These are phyloP conservation scores for Rasamsonia emersonii DNA, from an alignment of 2,329 filamentous ascomycete species.

Conservation along the genomic window DNA sequence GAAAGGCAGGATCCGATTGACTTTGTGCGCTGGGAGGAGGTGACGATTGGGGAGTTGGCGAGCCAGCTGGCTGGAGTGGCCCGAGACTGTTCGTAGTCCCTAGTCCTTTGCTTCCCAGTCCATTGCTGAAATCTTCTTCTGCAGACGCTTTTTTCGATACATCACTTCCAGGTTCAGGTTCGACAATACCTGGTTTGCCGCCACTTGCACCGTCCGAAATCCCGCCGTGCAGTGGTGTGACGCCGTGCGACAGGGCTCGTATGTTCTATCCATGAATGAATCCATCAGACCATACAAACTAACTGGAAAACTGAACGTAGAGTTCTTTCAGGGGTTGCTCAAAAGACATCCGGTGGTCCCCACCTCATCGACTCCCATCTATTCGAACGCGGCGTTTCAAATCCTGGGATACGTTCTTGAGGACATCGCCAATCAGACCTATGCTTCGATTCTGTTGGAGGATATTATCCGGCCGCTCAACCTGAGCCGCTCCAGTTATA, in stretches of 20 bases:
- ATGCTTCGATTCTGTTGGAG: constrained; percentile 25
- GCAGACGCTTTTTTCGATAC: no score
- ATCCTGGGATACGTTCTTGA: constrained; percentile 31
- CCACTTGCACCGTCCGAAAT: no score
- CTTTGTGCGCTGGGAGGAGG: constrained; percentile 22
- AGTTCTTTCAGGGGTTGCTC: constrained; percentile 27
- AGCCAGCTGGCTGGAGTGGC: constrained; percentile 29
- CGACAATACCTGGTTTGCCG: no score
- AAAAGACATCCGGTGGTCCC: constrained; percentile 23
- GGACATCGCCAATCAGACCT: constrained; percentile 30
- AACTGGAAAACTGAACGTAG: no score
- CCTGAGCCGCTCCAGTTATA: constrained; percentile 27
- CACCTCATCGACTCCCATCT: constrained; percentile 22
- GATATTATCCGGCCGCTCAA: constrained; percentile 31
- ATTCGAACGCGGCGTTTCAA: constrained; percentile 30
- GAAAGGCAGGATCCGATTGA: constrained; percentile 11
- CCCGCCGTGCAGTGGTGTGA: no score
- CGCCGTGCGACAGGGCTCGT: no score
- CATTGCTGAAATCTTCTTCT: constrained; percentile 5
- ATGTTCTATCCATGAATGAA: no score
- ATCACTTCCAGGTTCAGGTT: no score
- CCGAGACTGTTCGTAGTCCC: constrained; percentile 22
- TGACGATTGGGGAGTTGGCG: constrained; percentile 31
- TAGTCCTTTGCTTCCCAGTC: constrained; percentile 10
- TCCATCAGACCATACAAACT: no score